These are phyloP conservation scores for Mycena metata DNA, from an alignment of 768 basidiomycete species.

Conservation along the genomic window DNA sequence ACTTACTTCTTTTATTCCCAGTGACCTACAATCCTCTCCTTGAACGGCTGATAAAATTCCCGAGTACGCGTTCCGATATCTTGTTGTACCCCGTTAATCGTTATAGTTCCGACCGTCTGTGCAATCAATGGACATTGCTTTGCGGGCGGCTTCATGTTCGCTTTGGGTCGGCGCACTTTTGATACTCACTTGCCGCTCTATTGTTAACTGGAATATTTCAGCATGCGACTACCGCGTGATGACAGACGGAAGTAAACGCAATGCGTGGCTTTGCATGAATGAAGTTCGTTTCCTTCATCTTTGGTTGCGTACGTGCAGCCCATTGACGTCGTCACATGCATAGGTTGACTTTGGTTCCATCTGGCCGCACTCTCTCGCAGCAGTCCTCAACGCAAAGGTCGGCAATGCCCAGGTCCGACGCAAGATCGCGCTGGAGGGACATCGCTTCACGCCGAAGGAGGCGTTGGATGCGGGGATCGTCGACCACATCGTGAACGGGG, in stretches of 20 bases:
- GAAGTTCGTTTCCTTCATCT: slow-evolving; percentile 64
- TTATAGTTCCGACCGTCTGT: slow-evolving; percentile 79
- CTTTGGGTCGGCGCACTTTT: slow-evolving; percentile 52
- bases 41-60: slow-evolving; percentile 78
- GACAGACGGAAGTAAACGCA: slow-evolving; percentile 82
- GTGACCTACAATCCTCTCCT: slow-evolving; percentile 83
- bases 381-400: slow-evolving; percentile 75
- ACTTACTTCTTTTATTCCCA: slow-evolving; percentile 53
- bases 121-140: slow-evolving; percentile 90
- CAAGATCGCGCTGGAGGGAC: slow-evolving; percentile 84
- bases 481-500: slow-evolving; percentile 76
- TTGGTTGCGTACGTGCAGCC: not conserved
- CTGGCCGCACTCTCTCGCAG: slow-evolving; percentile 80
- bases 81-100: slow-evolving; percentile 13
- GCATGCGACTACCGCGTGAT: slow-evolving; percentile 92
- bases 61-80: slow-evolving; percentile 61
- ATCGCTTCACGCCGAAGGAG: slow-evolving; percentile 82
- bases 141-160: slow-evolving; percentile 85
- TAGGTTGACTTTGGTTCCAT: slow-evolving; percentile 85
- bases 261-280: slow-evolving; percentile 94
- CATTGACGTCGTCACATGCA: not conserved
- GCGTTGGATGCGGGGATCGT: slow-evolving; percentile 75
- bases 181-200: too few species aligned
- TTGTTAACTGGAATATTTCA: not conserved
- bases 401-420: slow-evolving; percentile 70